These are phyloP conservation scores for Coemansia sp. DNA, from an alignment of 192 early-diverging fungal species.

Conservation along the genomic window DNA sequence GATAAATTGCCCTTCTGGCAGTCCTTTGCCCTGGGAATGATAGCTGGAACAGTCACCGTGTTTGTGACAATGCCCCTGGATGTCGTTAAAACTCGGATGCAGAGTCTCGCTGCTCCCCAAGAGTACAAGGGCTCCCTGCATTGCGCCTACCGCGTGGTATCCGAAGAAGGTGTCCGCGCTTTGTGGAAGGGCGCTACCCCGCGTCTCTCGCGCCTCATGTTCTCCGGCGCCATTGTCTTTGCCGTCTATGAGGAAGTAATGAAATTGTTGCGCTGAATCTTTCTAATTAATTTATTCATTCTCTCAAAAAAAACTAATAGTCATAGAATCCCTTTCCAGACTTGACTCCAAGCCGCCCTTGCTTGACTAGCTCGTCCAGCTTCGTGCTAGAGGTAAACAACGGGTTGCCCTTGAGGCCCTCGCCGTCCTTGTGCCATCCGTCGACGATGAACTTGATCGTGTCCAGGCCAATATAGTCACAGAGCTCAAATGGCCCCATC, in stretches of 20 bases:
- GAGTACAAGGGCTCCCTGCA: constrained; percentile 76
- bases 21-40: constrained; percentile 77
- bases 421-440: constrained; percentile 88
- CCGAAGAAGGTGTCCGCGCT: constrained; percentile 77
- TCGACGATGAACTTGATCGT: constrained; percentile 96
- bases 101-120: constrained; percentile 71
- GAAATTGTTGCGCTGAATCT: constrained; percentile 31
- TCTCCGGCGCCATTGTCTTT: constrained; percentile 60
- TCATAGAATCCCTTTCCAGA: constrained; percentile 85
- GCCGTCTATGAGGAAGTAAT: constrained; percentile 58
- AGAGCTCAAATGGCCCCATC: constrained; percentile 81
- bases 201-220: constrained; percentile 77
- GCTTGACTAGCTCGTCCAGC: constrained; percentile 74
- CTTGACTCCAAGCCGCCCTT: constrained; percentile 85
- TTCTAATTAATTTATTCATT: background rate
- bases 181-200: constrained; percentile 98
- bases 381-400: constrained; percentile 73
- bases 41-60: constrained; percentile 91
- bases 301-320: constrained; percentile 58
- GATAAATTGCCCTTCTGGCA: constrained; percentile 58
- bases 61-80: constrained; percentile 98
- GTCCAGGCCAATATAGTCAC: constrained; percentile 84
- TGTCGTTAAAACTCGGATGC: constrained; percentile 98
- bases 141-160: constrained; percentile 72
- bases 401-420: constrained; percentile 73